Percentiles rank a stretch among this genome's conserved stretches.
Evolutionary conservation across 2,329 filamentous ascomycete genomes (phyloP).

Genomic region (Chrysoporthe cubensis): DNA sequence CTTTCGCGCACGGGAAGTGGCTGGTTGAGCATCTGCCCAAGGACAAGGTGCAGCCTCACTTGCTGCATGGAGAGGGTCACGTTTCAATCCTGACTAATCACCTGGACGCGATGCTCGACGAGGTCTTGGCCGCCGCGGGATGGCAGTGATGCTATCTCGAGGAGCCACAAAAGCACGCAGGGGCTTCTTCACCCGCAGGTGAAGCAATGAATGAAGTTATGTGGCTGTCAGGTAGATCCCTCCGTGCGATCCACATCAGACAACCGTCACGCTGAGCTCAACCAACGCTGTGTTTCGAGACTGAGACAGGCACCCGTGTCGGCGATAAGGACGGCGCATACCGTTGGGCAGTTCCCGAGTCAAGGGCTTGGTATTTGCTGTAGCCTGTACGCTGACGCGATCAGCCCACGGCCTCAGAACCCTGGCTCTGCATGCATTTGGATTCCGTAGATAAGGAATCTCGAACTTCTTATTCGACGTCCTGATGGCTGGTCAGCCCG

Average conservation of each 20-base stretch:
- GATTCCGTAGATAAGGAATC: conserved; percentile 3
- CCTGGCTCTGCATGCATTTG: not conserved
- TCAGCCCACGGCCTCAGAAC: not conserved
- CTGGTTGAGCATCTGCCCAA: conserved; percentile 32
- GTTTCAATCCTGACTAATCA: conserved; percentile 20
- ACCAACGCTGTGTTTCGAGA: not conserved
- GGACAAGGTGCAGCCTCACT: conserved; percentile 28
- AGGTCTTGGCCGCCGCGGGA: conserved; percentile 13
- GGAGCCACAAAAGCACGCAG: no score
- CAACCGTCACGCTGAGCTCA: not conserved
- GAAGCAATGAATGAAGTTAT: not conserved
- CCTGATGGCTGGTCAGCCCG: conserved; percentile 2
- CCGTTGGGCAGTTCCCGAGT: not conserved
- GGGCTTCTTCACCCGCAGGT: no score
- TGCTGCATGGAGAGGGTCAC: conserved; percentile 33
- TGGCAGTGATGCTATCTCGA: not conserved
- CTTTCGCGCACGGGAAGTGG: conserved; percentile 34
- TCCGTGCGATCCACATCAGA: no score
- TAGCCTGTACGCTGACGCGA: conserved; percentile 3
- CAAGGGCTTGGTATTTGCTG: not conserved
- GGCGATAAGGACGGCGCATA: conserved; percentile 3
- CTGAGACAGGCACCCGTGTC: not conserved
- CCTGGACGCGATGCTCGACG: conserved; percentile 23
- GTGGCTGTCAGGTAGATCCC: no score
- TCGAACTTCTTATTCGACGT: conserved; percentile 1